phyloP scores from a whole-genome alignment of 2,329 filamentous ascomycete genomes.

The Microcera coccophila region DNA sequence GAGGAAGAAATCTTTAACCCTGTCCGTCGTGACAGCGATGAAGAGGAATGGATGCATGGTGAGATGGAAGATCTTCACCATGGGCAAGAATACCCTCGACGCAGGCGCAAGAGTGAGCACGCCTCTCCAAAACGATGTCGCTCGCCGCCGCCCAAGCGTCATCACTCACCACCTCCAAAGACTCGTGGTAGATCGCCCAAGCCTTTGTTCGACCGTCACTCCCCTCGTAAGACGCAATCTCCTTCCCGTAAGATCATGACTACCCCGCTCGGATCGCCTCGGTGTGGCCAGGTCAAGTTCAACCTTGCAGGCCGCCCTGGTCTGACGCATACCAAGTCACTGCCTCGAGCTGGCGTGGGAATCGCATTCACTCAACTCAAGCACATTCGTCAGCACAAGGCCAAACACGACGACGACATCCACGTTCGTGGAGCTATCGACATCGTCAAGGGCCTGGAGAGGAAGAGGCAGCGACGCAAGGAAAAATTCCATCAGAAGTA shows the following conservation, averaged over 20 bases:
- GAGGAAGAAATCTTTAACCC: slow-evolving; percentile 63
- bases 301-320: slow-evolving; percentile 55
- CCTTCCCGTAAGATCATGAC: slow-evolving; percentile 55
- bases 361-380: slow-evolving; percentile 59
- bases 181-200: slow-evolving; percentile 47
- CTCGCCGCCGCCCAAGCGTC: slow-evolving; percentile 39
- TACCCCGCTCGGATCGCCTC: slow-evolving; percentile 38
- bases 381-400: slow-evolving; percentile 38
- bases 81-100: slow-evolving; percentile 49
- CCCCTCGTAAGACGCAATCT: slow-evolving; percentile 66
- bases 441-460: slow-evolving; percentile 93
- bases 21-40: slow-evolving; percentile 61
- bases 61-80: slow-evolving; percentile 64
- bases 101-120: slow-evolving; percentile 48
- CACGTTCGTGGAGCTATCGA: slow-evolving; percentile 92
- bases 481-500: slow-evolving; percentile 91
- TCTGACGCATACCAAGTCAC: slow-evolving; percentile 75
- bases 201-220: slow-evolving; percentile 61
- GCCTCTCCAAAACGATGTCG: slow-evolving; percentile 44
- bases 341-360: slow-evolving; percentile 75
- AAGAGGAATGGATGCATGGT: slow-evolving; percentile 66
- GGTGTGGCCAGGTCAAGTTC: slow-evolving; percentile 37
- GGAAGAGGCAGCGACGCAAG: slow-evolving; percentile 86
- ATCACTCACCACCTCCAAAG: slow-evolving; percentile 37
- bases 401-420: slow-evolving; percentile 41